These are phyloP conservation scores for Oidiodendron maius DNA, from an alignment of 495 filamentous ascomycete genomes.

Conservation along the genomic window DNA sequence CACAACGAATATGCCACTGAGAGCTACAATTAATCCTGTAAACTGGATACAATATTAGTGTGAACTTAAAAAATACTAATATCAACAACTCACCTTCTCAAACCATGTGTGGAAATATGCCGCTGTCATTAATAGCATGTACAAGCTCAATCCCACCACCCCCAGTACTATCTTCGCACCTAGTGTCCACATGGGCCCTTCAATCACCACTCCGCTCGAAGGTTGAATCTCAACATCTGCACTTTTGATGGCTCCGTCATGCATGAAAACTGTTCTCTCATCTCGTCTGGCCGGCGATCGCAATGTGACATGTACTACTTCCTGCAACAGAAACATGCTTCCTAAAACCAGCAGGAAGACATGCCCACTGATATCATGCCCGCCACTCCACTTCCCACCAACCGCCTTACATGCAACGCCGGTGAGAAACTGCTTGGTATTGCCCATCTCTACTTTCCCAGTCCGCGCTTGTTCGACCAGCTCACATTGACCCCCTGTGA, in stretches of 20 bases:
- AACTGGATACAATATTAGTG: conserved; percentile 38
- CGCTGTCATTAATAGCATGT: conserved; percentile 98
- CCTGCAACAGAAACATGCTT: conserved; percentile 72
- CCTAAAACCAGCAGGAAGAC: conserved; percentile 87
- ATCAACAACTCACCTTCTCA: conserved; percentile 67
- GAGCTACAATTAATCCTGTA: conserved; percentile 66
- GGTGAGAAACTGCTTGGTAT: conserved; percentile 46
- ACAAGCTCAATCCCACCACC: conserved; percentile 62
- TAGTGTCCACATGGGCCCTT: conserved; percentile 28
- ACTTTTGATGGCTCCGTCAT: conserved; percentile 51
- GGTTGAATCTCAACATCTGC: conserved; percentile 33
- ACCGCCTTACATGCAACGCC: conserved; percentile 75
- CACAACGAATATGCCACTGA: conserved; percentile 60
- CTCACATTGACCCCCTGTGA: conserved; percentile 79
- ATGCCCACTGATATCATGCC: conserved; percentile 91
- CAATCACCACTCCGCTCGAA: conserved; percentile 1
- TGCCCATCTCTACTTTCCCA: conserved; percentile 22
- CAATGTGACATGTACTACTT: conserved; percentile 59
- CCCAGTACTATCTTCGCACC: conserved; percentile 43
- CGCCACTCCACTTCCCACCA: conserved; percentile 80
- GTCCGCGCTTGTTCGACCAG: conserved; percentile 26
- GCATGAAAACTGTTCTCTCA: conserved; percentile 52
- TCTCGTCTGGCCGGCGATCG: conserved; percentile 38
- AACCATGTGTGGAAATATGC: conserved; percentile 98
- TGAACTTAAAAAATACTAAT: background rate